These are phyloP conservation scores for Leccinum variicolor DNA, from an alignment of 768 basidiomycete genomes.

Conservation along the genomic window DNA sequence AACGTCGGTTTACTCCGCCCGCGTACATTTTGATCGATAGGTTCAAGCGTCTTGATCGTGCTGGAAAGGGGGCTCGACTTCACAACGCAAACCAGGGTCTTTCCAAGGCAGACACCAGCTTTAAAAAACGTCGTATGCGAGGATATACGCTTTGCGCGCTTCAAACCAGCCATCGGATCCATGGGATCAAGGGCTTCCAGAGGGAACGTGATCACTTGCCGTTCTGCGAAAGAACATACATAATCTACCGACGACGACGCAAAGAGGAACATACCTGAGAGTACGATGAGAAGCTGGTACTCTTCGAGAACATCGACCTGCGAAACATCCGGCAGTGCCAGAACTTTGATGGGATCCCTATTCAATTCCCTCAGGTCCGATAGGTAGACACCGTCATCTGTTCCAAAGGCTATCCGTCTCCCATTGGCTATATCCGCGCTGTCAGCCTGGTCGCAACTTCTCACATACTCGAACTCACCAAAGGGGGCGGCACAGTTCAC, in stretches of 20 bases:
- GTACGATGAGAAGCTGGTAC: conserved; percentile 92
- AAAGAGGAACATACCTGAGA: conserved; percentile 66
- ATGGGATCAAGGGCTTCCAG: conserved; percentile 87
- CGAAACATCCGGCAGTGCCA: conserved; percentile 83
- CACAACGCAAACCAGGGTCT: conserved; percentile 93
- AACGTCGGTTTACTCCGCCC: conserved; percentile 88
- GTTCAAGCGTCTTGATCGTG: conserved; percentile 96
- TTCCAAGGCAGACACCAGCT: conserved; percentile 86
- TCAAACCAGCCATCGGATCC: conserved; percentile 88
- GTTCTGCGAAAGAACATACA: conserved; percentile 51
- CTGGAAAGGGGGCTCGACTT: conserved; percentile 94
- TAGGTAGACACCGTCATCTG: conserved; percentile 94
- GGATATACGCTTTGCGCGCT: conserved; percentile 92
- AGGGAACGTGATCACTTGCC: conserved; percentile 94
- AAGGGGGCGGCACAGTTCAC: conserved; percentile 90
- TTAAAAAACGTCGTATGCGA: conserved; percentile 99
- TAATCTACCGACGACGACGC: not conserved
- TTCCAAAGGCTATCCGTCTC: conserved; percentile 89
- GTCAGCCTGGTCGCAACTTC: not conserved
- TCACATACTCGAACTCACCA: conserved; percentile 52
- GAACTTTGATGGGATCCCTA: conserved; percentile 84
- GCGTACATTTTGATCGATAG: conserved; percentile 84
- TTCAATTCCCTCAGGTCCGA: conserved; percentile 77
- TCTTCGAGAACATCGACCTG: conserved; percentile 98
- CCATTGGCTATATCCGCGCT: conserved; percentile 58